These are phyloP conservation scores for Ophiostoma piceae DNA, from an alignment of 2,329 filamentous ascomycete genomes.

Conservation along the genomic window DNA sequence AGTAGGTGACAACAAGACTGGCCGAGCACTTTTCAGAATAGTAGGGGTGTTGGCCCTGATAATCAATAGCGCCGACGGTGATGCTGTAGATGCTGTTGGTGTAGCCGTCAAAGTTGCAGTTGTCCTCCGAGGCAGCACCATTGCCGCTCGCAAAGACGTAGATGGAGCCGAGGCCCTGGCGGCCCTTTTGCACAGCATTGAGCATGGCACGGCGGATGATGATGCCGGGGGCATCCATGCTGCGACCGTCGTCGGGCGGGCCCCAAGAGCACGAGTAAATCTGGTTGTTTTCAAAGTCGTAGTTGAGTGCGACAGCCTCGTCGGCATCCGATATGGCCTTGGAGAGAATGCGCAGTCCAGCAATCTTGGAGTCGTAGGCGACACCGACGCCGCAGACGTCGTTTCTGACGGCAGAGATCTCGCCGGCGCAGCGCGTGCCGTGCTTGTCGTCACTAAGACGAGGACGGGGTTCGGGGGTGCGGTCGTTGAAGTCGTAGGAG, in stretches of 20 bases:
- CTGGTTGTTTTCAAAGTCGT: constrained; percentile 82
- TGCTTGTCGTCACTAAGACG: constrained; percentile 80
- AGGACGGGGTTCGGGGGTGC: constrained; percentile 70
- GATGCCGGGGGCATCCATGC: constrained; percentile 89
- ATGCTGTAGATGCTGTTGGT: constrained; percentile 99
- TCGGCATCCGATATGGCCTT: constrained; percentile 87
- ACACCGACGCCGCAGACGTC: constrained; percentile 93
- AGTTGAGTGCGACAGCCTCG: constrained; percentile 88
- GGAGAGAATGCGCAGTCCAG: constrained; percentile 87
- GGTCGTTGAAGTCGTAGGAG: constrained; percentile 95
- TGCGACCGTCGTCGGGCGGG: constrained; percentile 83
- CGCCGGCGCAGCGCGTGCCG: constrained; percentile 89
- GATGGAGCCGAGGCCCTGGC: constrained; percentile 76
- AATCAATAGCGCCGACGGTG: constrained; percentile 87
- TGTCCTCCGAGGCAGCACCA: constrained; percentile 78
- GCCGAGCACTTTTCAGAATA: constrained; percentile 97
- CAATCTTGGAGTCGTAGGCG: constrained; percentile 84
- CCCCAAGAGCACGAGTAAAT: constrained; percentile 99
- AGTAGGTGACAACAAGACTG: constrained; percentile 92
- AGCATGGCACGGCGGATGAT: constrained; percentile 87
- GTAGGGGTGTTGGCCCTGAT: constrained; percentile 81
- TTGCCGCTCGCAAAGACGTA: constrained; percentile 98
- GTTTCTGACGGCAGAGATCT: constrained; percentile 88
- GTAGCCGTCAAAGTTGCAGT: constrained; percentile 99
- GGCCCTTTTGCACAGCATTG: constrained; percentile 83